These are phyloP conservation scores for Mycena kentingensis DNA, from an alignment of 768 basidiomycete species.

Conservation along the genomic window DNA sequence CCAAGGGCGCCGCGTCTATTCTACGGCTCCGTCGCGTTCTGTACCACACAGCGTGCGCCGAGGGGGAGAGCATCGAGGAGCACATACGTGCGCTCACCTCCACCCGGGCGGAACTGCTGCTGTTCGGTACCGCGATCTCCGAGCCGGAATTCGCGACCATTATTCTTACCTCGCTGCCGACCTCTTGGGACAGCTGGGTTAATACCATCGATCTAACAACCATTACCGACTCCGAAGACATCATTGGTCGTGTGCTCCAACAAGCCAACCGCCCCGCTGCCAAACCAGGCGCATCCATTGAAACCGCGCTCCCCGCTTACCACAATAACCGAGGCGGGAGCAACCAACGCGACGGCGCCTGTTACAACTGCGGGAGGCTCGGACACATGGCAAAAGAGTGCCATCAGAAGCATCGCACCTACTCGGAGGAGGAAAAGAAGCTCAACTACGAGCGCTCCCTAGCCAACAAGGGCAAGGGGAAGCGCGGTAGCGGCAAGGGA, in stretches of 20 bases:
- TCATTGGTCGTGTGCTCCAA: slow-evolving; percentile 27
- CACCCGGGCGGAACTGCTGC: slow-evolving; percentile 25
- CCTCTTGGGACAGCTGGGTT: slow-evolving; percentile 36
- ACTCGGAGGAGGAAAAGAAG: slow-evolving; percentile 2
- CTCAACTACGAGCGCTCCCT: neutral
- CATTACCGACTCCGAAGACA: slow-evolving; percentile 14
- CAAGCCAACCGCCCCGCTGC: slow-evolving; percentile 14
- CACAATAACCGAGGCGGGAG: neutral
- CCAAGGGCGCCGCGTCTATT: slow-evolving; percentile 30
- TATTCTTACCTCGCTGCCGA: slow-evolving; percentile 34
- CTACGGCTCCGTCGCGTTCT: slow-evolving; percentile 28
- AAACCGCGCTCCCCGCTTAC: neutral
- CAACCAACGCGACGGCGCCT: neutral
- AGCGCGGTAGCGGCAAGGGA: too few species aligned
- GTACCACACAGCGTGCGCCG: slow-evolving; percentile 28
- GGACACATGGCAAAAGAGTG: neutral
- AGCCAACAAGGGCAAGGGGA: too few species aligned
- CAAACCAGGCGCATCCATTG: slow-evolving; percentile 2
- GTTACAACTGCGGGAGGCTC: slow-evolving; percentile 6
- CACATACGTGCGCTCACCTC: slow-evolving; percentile 27
- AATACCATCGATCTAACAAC: slow-evolving; percentile 18
- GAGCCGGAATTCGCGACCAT: slow-evolving; percentile 34
- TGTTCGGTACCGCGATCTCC: slow-evolving; percentile 23
- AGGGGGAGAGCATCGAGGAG: slow-evolving; percentile 34
- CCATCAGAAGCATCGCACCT: slow-evolving; percentile 2